Conservation (phyloP, 139 green algal genomes). For the Bryopsis sp. region DNA sequence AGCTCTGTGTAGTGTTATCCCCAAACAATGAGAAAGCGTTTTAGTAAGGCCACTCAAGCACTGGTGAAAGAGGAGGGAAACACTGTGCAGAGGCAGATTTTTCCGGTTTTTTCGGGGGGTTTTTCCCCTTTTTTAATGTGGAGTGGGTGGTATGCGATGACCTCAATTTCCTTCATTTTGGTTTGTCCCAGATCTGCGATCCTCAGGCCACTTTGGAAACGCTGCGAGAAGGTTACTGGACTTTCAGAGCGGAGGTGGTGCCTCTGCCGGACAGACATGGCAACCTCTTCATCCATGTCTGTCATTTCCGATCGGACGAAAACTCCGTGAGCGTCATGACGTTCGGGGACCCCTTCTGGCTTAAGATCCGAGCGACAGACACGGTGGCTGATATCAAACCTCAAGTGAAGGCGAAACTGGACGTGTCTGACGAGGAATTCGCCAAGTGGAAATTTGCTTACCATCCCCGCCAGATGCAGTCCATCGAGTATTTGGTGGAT, state of each 20-base stretch:
- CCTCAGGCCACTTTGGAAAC: constrained; percentile 37
- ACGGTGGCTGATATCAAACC: constrained; percentile 56
- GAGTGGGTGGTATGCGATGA: no score
- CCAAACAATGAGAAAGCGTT: no score
- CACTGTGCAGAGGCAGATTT: no score
- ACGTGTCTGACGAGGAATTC: constrained; percentile 71
- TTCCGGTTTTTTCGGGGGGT: no score
- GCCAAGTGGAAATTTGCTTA: constrained; percentile 68
- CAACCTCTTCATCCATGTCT: not conserved
- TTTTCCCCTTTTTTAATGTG: not conserved
- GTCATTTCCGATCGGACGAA: constrained; percentile 15
- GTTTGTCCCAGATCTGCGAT: not conserved
- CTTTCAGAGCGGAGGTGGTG: constrained; percentile 55
- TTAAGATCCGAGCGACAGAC: constrained; percentile 58
- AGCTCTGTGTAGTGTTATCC: no score
- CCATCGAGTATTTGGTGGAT: constrained; percentile 59
- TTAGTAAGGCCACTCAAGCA: no score
- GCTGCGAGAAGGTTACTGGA: constrained; percentile 80
- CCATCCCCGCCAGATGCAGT: constrained; percentile 23
- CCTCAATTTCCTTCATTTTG: not conserved
- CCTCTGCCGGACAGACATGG: constrained; percentile 63
- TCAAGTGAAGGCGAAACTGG: constrained; percentile 62
- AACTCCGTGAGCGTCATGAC: constrained; percentile 19
- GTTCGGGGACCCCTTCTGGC: constrained; percentile 89
- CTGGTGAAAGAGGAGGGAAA: no score